Conservation (phyloP, 2,329 filamentous ascomycete genomes). For the Myotisia sp. region DNA sequence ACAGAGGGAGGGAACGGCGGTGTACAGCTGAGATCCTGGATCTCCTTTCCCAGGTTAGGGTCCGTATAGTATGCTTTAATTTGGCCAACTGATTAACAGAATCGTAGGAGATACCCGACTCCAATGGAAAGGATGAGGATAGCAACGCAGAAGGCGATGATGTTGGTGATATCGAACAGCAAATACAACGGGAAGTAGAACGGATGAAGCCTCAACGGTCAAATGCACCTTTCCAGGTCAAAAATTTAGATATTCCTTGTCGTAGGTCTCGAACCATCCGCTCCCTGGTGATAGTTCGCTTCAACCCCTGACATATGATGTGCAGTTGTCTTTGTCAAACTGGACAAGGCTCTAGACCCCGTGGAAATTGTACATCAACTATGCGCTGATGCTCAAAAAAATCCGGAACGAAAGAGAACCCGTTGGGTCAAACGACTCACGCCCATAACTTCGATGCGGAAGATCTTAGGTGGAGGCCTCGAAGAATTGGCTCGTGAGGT, state of each 20-base stretch:
- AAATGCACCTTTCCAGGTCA: conserved; percentile 36
- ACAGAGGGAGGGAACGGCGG: conserved; percentile 47
- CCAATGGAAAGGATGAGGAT: conserved; percentile 7
- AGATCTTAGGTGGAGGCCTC: conserved; percentile 43
- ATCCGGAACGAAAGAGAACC: conserved; percentile 39
- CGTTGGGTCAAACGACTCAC: conserved; percentile 47
- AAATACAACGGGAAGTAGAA: conserved; percentile 45
- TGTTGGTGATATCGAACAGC: conserved; percentile 45
- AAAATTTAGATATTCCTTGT: conserved; percentile 41
- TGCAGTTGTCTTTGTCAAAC: conserved; percentile 45
- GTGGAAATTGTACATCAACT: conserved; percentile 45
- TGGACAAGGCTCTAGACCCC: conserved; percentile 43
- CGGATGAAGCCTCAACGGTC: conserved; percentile 36
- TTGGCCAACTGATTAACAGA: conserved; percentile 5
- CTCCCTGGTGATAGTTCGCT: conserved; percentile 6
- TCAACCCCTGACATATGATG: conserved; percentile 17
- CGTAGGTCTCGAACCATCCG: conserved; percentile 17
- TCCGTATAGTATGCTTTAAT: conserved; percentile 1
- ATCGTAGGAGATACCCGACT: conserved; percentile 7
- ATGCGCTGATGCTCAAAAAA: conserved; percentile 41
- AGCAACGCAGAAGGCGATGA: conserved; percentile 19
- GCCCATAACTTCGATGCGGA: conserved; percentile 44
- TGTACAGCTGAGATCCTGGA: conserved; percentile 44
- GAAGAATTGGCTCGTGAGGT: conserved; percentile 43
- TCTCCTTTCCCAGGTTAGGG: conserved; percentile 39